Base-by-base conservation (phyloP, 2,329 filamentous ascomycete genomes). In the Chrysosporium queenslandicum region DNA sequence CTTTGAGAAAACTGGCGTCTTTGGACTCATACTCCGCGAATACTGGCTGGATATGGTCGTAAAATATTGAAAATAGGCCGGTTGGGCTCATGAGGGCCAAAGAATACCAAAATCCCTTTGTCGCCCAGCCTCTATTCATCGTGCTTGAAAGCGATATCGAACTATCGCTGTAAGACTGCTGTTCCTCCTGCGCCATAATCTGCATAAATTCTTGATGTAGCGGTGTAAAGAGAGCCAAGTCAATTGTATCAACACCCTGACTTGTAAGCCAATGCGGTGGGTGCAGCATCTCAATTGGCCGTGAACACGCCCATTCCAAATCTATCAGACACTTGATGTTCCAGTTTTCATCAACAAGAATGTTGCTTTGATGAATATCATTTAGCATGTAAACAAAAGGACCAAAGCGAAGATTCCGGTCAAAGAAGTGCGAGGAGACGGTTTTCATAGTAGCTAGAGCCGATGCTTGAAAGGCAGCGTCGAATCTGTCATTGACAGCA, bases 201-300 rank as follows among this genome's bases (percentile, higher is more conserved):
- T 18, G 4, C 11, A 39, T 20, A 20, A 39, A 39, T 16, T 39
- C 36, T 4, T 7, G 5, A 20, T 20, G 36, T 18, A 20, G n/a
- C 18, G 20, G 7, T 27, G 20, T 45, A 6, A 45, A 27, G 5
- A 18, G 41, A 3, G 8, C 50, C 18, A 55, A 50, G 46, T 55
- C 51, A 12, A 59, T 55, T 16, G 43, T 30, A 56, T 61, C 57
- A 6, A 60, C 55, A 16, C 49, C 25, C 20, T 50, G 53, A 48
- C 53, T 55, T 40, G 58, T 52, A 1, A 67, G 55, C 64, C 64
- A 67, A 43, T 58, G 56, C 1, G 62, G 66, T 1, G 62, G 58
- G 18, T 55, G 52, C 8, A 60, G 46, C 56, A 66, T 61, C 54
- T 68, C 59, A n/a, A 64, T 49, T 5, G 66, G 66, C 3, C 58